These are phyloP conservation scores for Colletotrichum sp. DNA, from an alignment of 2,329 filamentous ascomycete species.

Conservation along the genomic window DNA sequence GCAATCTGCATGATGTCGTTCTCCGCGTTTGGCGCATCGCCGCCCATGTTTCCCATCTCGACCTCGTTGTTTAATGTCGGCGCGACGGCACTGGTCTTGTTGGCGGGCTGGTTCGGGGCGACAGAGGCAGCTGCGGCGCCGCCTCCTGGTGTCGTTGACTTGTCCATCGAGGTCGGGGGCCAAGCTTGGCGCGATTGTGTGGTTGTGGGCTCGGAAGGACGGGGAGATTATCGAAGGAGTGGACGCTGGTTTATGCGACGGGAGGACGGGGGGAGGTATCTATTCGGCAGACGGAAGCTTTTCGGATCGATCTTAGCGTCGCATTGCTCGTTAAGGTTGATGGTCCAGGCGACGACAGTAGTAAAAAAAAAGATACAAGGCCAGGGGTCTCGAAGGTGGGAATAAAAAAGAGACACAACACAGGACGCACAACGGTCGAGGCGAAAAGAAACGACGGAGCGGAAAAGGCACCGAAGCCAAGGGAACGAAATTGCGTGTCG, in stretches of 20 bases:
- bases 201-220: neutral
- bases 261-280: neutral
- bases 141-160: slow-evolving; percentile 38
- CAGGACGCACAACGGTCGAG: neutral
- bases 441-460: neutral
- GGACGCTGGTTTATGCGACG: neutral
- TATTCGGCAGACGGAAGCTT: neutral
- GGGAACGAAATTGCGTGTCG: slow-evolving; percentile 20
- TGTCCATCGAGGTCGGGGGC: slow-evolving; percentile 41
- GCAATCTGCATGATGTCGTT: slow-evolving; percentile 97
- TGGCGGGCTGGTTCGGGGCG: slow-evolving; percentile 58
- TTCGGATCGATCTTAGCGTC: slow-evolving; percentile 17
- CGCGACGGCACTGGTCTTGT: slow-evolving; percentile 57
- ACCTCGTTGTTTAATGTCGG: slow-evolving; percentile 64
- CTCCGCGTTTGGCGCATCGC: slow-evolving; percentile 48
- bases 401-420: neutral
- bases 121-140: slow-evolving; percentile 42
- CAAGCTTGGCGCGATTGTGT: neutral
- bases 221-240: neutral
- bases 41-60: slow-evolving; percentile 57
- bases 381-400: neutral
- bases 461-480: slow-evolving; percentile 11
- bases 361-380: neutral
- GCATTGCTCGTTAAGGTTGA: slow-evolving; percentile 7
- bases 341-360: neutral